Base-by-base conservation (phyloP, 257 asterid genomes). In the Perilla frutescens region DNA sequence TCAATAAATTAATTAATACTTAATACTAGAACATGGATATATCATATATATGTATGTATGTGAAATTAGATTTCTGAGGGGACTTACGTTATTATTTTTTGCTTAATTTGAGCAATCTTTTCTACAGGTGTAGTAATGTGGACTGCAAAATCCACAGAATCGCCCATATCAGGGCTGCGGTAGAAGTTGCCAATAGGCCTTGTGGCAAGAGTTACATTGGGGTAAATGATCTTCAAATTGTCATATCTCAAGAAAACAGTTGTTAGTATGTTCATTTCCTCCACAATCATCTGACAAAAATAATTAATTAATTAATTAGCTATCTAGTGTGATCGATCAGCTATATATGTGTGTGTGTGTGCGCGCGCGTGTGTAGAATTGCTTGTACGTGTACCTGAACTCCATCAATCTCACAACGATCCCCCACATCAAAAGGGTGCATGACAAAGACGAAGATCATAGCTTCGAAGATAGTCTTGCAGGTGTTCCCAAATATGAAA, bases 381-480 rank as follows among this genome's bases (percentile, higher is more conserved):
- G 8, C 3, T 13, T 11, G 41, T 26, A 31, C 57, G 4, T 54
- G 70, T 80, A 91, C 96, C 96, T 89, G 96, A 34, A 88, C 81
- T 64, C 91, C 94, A 69, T 89, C 97, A 44, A 93, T 74, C 81
- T 93, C 98, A 56, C 97, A 91, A 9, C 97, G 90, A 44, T 93
- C 98, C 4, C 98, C 96, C 34, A 93, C 98, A 51, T 92, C 98
- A 11, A 84, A 90, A 4, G 98, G 98, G 71, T 93, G 98, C 77
- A 91, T 87, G 12, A 93, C 92, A 44, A 93, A 93, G 59, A 93
- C 86, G 66, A 93, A 91, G 29, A 93, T 79, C 78, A 93, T 60
- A 10, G 97, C 91, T 68, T 93, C 98, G 44, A 93, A 93, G 31
- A 88, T 75, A 0, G 94, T 88, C 85, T 91, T 94, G 89, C 90